Evolutionary conservation across 345 rosid species (phyloP).

Genomic region (Excoecaria agallocha): DNA sequence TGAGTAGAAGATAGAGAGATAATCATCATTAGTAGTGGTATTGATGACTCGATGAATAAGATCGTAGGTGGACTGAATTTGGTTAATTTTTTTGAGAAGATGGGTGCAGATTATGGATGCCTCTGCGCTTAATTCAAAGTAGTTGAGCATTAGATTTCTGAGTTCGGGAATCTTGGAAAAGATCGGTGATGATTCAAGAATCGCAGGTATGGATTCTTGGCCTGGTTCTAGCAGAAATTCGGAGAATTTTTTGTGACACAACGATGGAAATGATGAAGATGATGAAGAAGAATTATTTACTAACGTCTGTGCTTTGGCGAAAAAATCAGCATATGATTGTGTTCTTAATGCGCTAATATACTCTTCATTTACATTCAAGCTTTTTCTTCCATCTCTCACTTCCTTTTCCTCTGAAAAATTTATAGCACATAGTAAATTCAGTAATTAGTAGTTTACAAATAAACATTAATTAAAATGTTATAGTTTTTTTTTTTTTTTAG

Average conservation of each 20-base stretch:
- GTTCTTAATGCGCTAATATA: slow-evolving; percentile 44
- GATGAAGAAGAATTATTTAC: slow-evolving; percentile 7
- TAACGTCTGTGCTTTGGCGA: slow-evolving; percentile 37
- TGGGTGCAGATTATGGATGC: slow-evolving; percentile 42
- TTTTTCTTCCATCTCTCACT: slow-evolving; percentile 18
- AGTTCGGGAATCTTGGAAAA: slow-evolving; percentile 33
- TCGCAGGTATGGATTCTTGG: slow-evolving; percentile 32
- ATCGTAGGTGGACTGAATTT: slow-evolving; percentile 19
- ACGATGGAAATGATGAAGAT: slow-evolving; percentile 26
- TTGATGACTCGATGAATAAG: slow-evolving; percentile 27
- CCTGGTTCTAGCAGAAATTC: slow-evolving; percentile 41
- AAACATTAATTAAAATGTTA: too few species aligned
- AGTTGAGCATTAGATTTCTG: slow-evolving; percentile 29
- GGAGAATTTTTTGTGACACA: slow-evolving; percentile 17
- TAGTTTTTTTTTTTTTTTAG: too few species aligned
- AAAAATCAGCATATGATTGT: slow-evolving; percentile 40
- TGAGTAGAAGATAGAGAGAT: slow-evolving; percentile 19
- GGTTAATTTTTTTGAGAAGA: slow-evolving; percentile 30
- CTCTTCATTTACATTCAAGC: slow-evolving; percentile 42
- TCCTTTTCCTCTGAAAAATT: slow-evolving; percentile 29
- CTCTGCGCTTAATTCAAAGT: slow-evolving; percentile 43
- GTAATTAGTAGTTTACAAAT: too few species aligned
- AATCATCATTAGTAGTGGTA: slow-evolving; percentile 12
- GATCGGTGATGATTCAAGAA: slow-evolving; percentile 31
- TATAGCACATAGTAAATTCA: background rate